phyloP scores from a whole-genome alignment of 2,329 filamentous ascomycete species.

The Coniella lustricola region DNA sequence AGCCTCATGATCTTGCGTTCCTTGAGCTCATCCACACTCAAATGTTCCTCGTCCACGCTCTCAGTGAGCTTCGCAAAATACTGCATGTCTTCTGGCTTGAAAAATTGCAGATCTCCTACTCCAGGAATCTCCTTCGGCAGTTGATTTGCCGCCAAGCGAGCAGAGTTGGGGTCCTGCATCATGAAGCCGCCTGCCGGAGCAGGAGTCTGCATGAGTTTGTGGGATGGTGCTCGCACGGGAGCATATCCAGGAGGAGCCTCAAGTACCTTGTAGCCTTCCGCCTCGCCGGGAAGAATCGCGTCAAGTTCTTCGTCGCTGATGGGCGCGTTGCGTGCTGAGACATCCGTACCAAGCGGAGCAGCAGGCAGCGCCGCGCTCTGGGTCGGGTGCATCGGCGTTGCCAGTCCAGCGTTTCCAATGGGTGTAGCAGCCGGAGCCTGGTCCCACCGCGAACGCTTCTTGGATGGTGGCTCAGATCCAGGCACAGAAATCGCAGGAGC shows the following conservation, averaged over 20 bases:
- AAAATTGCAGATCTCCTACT: slow-evolving; percentile 92
- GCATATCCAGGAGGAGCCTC: slow-evolving; percentile 89
- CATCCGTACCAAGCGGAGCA: slow-evolving; percentile 71
- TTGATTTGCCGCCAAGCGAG: slow-evolving; percentile 76
- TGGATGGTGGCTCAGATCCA: slow-evolving; percentile 48
- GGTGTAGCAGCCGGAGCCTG: slow-evolving; percentile 78
- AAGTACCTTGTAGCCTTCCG: slow-evolving; percentile 87
- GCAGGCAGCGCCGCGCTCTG: slow-evolving; percentile 44
- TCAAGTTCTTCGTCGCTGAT: slow-evolving; percentile 93
- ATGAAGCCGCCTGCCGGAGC: slow-evolving; percentile 81
- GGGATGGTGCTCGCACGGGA: slow-evolving; percentile 67
- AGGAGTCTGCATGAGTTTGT: slow-evolving; percentile 68
- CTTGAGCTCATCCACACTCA: slow-evolving; percentile 93
- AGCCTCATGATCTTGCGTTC: slow-evolving; percentile 98
- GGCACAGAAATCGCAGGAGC: slow-evolving; percentile 53
- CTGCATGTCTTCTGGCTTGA: slow-evolving; percentile 97
- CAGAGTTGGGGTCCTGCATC: slow-evolving; percentile 92
- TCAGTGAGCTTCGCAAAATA: slow-evolving; percentile 98
- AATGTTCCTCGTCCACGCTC: slow-evolving; percentile 80
- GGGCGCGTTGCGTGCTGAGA: slow-evolving; percentile 69
- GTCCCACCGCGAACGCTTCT: slow-evolving; percentile 85
- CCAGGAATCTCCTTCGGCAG: slow-evolving; percentile 93
- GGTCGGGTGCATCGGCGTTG: slow-evolving; percentile 69
- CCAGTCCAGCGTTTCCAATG: slow-evolving; percentile 64
- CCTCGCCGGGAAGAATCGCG: slow-evolving; percentile 77